Percentiles rank a stretch among this genome's conserved stretches.
These are phyloP conservation scores for Marasmius tenuissimus DNA, from an alignment of 1,284 basidiomycete species.

Conservation along the genomic window DNA sequence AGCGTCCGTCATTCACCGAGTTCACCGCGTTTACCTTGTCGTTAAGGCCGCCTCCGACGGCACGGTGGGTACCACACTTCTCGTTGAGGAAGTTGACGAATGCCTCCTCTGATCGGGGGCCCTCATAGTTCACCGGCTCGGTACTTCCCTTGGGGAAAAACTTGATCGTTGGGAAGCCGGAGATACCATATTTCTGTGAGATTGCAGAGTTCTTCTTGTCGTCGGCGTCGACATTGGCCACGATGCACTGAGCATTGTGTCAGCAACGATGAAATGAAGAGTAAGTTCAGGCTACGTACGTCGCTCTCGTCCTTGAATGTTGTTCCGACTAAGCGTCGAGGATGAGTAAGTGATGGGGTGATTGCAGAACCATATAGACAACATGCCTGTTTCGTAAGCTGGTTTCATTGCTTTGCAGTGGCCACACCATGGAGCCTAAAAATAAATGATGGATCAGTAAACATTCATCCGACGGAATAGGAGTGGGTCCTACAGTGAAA, in stretches of 20 bases:
- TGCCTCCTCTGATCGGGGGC: conserved; percentile 65
- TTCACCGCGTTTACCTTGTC: conserved; percentile 47
- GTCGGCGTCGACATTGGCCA: conserved; percentile 92
- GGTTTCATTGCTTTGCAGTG: conserved; percentile 90
- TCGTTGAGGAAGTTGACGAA: conserved; percentile 82
- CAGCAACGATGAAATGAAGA: background rate
- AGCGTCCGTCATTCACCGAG: background rate
- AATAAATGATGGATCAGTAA: conserved; percentile 5
- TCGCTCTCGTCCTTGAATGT: conserved; percentile 79
- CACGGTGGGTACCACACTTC: conserved; percentile 85
- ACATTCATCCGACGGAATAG: background rate
- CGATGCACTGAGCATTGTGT: conserved; percentile 57
- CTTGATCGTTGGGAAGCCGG: conserved; percentile 88
- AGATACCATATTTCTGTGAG: conserved; percentile 73
- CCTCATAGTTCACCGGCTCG: conserved; percentile 67
- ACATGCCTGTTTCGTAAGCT: conserved; percentile 69
- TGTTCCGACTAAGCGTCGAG: conserved; percentile 54
- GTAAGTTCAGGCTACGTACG: conserved; percentile 37
- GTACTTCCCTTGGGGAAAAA: conserved; percentile 83
- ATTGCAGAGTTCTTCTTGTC: conserved; percentile 77
- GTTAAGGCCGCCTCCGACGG: conserved; percentile 78
- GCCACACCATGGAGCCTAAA: conserved; percentile 80
- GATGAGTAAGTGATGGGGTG: background rate
- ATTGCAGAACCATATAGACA: background rate
- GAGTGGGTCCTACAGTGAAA: conserved; percentile 65